A percentile compares a stretch with the other conserved stretches of the same genome.
Evolutionary conservation across 371 early-diverging fungal genomes (phyloP).

Genomic region (Choanephora cucurbitarum): DNA sequence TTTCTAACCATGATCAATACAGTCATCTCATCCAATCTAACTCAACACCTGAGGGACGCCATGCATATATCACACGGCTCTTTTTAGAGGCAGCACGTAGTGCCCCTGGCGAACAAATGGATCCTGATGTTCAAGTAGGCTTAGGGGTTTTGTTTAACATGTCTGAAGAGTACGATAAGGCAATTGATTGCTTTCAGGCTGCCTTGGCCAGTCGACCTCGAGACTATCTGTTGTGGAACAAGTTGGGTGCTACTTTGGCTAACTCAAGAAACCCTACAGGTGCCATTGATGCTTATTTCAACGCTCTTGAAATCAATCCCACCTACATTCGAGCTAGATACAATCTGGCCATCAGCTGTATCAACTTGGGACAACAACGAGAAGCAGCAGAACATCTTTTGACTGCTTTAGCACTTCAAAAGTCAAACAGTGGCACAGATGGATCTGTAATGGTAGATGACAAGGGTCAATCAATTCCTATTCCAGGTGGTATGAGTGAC

Average conservation of each 20-base stretch:
- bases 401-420: conserved; percentile 78
- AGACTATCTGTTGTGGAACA: conserved; percentile 93
- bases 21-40: conserved; percentile 12
- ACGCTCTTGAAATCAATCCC: conserved; percentile 89
- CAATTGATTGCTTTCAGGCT: conserved; percentile 93
- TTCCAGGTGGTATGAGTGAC: conserved; percentile 59
- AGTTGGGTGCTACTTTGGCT: conserved; percentile 91
- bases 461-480: conserved; percentile 20
- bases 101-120: conserved; percentile 67
- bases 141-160: conserved; percentile 90
- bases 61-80: conserved; percentile 66
- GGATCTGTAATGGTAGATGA: conserved; percentile 62
- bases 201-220: conserved; percentile 79
- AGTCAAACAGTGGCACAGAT: conserved; percentile 58
- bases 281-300: conserved; percentile 91
- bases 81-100: conserved; percentile 75
- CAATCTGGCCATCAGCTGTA: conserved; percentile 90
- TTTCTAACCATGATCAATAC: conserved; percentile 70
- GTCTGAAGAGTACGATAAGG: conserved; percentile 84
- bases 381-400: conserved; percentile 92
- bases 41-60: conserved; percentile 39
- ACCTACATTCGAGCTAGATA: conserved; percentile 91
- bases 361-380: conserved; percentile 80
- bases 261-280: conserved; percentile 70
- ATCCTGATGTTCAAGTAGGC: conserved; percentile 88